Conservation (phyloP, 768 basidiomycete species). For the Mycena epipterygia region DNA sequence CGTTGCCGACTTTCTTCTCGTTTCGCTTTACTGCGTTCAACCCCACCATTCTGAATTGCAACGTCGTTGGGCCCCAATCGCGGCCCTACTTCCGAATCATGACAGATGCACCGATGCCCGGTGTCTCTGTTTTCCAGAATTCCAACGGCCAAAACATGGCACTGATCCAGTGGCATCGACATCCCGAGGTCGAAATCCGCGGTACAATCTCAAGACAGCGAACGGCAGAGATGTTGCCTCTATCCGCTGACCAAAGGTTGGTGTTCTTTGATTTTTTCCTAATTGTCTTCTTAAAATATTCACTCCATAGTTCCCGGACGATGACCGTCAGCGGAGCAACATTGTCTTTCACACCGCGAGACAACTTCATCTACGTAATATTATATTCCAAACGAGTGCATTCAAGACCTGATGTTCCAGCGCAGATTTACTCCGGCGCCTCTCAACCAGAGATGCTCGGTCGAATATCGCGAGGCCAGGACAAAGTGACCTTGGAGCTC, state of each 20-base stretch:
- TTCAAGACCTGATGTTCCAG: not conserved
- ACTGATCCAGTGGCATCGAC: slow-evolving; percentile 55
- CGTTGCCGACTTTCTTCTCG: slow-evolving; percentile 28
- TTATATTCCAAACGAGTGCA: not conserved
- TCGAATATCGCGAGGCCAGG: slow-evolving; percentile 47
- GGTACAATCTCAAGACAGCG: slow-evolving; percentile 48
- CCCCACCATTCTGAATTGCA: slow-evolving; percentile 52
- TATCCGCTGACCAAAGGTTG: slow-evolving; percentile 55
- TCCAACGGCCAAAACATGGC: slow-evolving; percentile 52
- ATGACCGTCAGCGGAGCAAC: slow-evolving; percentile 20
- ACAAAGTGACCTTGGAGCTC: slow-evolving; percentile 57
- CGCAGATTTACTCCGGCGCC: slow-evolving; percentile 14
- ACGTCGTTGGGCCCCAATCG: slow-evolving; percentile 48
- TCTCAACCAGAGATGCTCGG: slow-evolving; percentile 49
- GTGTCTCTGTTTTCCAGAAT: slow-evolving; percentile 54
- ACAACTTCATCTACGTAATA: slow-evolving; percentile 39
- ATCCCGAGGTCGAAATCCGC: slow-evolving; percentile 52
- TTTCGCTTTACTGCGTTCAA: slow-evolving; percentile 35
- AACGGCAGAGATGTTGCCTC: slow-evolving; percentile 55
- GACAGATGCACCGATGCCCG: slow-evolving; percentile 51
- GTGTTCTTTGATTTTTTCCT: not conserved
- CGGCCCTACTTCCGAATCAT: slow-evolving; percentile 55
- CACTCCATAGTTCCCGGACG: slow-evolving; percentile 17
- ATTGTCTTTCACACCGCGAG: slow-evolving; percentile 28
- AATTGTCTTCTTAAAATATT: not conserved